These are phyloP conservation scores for Ceriops tagal DNA, from an alignment of 345 rosid species.

Conservation along the genomic window DNA sequence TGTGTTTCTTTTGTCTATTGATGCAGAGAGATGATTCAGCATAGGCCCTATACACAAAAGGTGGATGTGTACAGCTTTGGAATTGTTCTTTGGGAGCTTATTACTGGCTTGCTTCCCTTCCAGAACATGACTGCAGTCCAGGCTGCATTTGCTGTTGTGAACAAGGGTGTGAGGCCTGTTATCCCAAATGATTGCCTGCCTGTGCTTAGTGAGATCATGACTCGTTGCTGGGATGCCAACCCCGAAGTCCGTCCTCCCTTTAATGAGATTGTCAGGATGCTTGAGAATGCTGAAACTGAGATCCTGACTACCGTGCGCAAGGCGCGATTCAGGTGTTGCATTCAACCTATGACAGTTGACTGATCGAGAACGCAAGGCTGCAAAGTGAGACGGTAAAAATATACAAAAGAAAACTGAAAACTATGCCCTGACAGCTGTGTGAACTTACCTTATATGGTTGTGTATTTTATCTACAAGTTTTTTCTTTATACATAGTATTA, in stretches of 20 bases:
- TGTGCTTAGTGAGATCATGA: slow-evolving; percentile 26
- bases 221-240: slow-evolving; percentile 30
- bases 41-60: slow-evolving; percentile 30
- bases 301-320: slow-evolving; percentile 30
- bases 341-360: slow-evolving; percentile 28
- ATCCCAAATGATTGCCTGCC: slow-evolving; percentile 30
- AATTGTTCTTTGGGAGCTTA: slow-evolving; percentile 31
- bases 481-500: background rate
- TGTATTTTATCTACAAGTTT: background rate
- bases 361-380: slow-evolving; percentile 5
- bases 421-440: background rate
- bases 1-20: background rate
- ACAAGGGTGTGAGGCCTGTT: slow-evolving; percentile 27
- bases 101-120: slow-evolving; percentile 30
- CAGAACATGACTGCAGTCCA: slow-evolving; percentile 36
- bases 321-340: slow-evolving; percentile 35
- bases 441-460: background rate
- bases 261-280: slow-evolving; percentile 25
- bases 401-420: background rate
- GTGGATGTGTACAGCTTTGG: slow-evolving; percentile 37
- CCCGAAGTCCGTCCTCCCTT: slow-evolving; percentile 31
- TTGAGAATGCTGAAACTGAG: slow-evolving; percentile 26
- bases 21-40: slow-evolving; percentile 34
- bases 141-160: slow-evolving; percentile 35
- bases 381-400: background rate